Percentiles rank a stretch among this genome's conserved stretches.
These are phyloP conservation scores for Cystobasidiaceae sp. DNA, from an alignment of 1,284 basidiomycete genomes.

Conservation along the genomic window DNA sequence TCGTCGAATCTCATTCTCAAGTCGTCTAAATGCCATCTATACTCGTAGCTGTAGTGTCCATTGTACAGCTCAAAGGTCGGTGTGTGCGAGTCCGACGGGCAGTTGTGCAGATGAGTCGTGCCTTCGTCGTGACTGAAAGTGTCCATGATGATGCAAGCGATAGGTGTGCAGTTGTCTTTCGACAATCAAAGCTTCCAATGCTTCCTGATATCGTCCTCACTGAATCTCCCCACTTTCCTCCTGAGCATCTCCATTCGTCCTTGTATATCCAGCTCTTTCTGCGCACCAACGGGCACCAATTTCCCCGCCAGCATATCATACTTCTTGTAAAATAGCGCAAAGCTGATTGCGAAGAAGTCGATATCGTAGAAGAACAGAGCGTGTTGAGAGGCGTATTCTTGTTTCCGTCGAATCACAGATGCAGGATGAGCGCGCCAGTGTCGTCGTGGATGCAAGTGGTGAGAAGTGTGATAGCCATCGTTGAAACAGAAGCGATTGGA, in stretches of 20 bases:
- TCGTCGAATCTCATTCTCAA: too few relatives aligned
- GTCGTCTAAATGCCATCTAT: too few relatives aligned
- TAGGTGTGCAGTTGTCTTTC: too few relatives aligned
- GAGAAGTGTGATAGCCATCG: constrained; percentile 26
- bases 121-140: too few relatives aligned
- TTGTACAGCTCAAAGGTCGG: too few relatives aligned
- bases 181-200: constrained; percentile 2
- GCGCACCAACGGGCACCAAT: constrained; percentile 20
- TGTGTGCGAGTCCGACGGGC: too few relatives aligned
- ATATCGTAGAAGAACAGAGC: constrained; percentile 26
- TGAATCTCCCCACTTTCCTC: constrained; percentile 5
- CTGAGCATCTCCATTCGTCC: constrained; percentile 5
- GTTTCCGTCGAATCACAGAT: not conserved
- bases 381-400: constrained; percentile 9
- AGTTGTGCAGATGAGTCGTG: too few relatives aligned
- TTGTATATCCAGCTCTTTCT: not conserved
- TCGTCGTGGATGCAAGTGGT: constrained; percentile 14
- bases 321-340: constrained; percentile 10
- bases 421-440: constrained; percentile 27
- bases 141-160: too few relatives aligned
- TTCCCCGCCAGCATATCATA: constrained; percentile 6
- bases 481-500: constrained; percentile 25
- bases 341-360: constrained; percentile 20
- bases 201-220: constrained; percentile 10
- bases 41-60: too few relatives aligned